Conservation (phyloP, 306 rosid genomes). For the Hippophae gyantsensis region DNA sequence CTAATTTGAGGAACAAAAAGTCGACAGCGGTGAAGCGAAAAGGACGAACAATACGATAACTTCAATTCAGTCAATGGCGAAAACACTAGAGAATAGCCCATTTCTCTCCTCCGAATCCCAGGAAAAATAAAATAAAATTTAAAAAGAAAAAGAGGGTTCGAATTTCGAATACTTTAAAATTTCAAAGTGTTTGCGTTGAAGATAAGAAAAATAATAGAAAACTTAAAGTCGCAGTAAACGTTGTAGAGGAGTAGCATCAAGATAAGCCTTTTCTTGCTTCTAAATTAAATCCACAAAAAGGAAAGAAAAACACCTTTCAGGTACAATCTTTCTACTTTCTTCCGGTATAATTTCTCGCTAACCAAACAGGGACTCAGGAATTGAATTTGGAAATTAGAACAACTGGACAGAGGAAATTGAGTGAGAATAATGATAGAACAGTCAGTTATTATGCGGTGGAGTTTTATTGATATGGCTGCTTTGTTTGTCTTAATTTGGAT, state of each 20-base stretch:
- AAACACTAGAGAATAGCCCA: conserved; percentile 55
- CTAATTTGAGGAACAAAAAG: conserved; percentile 17
- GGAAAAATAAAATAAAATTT: not conserved
- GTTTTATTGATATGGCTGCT: no score
- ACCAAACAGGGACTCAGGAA: no score
- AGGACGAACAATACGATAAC: conserved; percentile 31
- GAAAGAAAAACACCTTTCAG: not conserved
- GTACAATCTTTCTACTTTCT: no score
- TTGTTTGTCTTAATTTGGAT: no score
- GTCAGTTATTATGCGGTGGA: no score
- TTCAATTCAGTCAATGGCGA: conserved; percentile 33
- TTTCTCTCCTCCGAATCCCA: conserved; percentile 18
- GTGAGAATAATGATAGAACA: no score
- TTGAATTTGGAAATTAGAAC: no score
- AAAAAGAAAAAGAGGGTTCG: conserved; percentile 2
- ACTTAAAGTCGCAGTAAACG: conserved; percentile 1
- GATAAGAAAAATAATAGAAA: conserved; percentile 5
- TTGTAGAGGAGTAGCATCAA: conserved; percentile 11
- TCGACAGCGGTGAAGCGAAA: conserved; percentile 27
- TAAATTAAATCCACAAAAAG: not conserved
- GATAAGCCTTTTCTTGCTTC: conserved; percentile 9
- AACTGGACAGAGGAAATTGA: no score
- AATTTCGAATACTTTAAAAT: conserved; percentile 18
- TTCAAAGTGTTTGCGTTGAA: conserved; percentile 14
- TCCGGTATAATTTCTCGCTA: no score